phyloP scores from a whole-genome alignment of 257 asterid species.

The Solanum megistacrolobum region DNA sequence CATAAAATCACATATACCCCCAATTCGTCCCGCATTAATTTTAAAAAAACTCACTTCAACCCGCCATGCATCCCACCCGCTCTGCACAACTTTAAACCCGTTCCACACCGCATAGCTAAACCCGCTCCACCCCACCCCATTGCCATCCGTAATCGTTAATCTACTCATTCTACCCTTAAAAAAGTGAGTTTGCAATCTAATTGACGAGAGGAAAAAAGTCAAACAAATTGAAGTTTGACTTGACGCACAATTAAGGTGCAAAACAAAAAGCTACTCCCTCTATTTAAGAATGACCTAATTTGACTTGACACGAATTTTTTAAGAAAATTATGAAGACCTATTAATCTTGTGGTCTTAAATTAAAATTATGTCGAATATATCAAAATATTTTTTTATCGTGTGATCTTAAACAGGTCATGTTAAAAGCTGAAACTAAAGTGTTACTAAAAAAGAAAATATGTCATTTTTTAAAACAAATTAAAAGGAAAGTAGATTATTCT shows the following conservation, averaged over 20 bases:
- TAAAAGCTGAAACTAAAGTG: too few species aligned
- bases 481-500: not conserved
- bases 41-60: too few species aligned
- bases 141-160: not conserved
- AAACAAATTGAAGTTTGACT: too few species aligned
- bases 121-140: too few species aligned
- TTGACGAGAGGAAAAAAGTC: not conserved
- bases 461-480: not conserved
- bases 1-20: too few species aligned
- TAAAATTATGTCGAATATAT: too few species aligned
- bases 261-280: not conserved
- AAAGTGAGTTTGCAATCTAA: not conserved
- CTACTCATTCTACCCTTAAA: not conserved
- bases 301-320: not conserved
- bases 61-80: too few species aligned
- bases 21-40: too few species aligned
- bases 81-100: too few species aligned
- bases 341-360: not conserved
- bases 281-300: too few species aligned
- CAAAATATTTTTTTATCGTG: not conserved
- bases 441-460: not conserved
- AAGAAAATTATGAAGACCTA: too few species aligned
- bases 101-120: too few species aligned
- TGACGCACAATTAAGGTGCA: not conserved
- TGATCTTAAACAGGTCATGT: not conserved